Evolutionary conservation across 306 rosid genomes (phyloP).

Genomic region (Quercus berberidifolia): DNA sequence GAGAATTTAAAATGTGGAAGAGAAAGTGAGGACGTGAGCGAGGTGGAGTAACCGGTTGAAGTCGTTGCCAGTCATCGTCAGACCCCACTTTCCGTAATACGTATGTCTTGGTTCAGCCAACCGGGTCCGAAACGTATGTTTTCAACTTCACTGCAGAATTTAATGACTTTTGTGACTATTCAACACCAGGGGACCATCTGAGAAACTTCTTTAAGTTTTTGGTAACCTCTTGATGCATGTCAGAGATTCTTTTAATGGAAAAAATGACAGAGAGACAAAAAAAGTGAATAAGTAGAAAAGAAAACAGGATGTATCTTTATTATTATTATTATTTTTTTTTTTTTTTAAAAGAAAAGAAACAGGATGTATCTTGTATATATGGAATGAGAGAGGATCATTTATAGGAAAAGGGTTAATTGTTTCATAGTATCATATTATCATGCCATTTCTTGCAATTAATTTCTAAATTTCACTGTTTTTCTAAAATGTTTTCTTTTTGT

Average conservation of each 20-base stretch:
- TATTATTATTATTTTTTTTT: no score
- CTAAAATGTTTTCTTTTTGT: no score
- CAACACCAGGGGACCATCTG: not conserved
- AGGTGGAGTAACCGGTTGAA: not conserved
- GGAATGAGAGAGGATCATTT: no score
- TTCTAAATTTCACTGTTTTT: no score
- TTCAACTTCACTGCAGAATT: not conserved
- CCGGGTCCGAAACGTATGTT: not conserved
- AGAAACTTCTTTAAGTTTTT: not conserved
- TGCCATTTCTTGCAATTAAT: no score
- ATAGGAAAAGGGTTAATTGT: no score
- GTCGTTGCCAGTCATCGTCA: slow-evolving; percentile 3
- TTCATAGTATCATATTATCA: no score
- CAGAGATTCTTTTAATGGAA: not conserved
- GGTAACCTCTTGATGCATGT: not conserved
- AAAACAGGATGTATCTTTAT: not conserved
- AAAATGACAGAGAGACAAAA: not conserved
- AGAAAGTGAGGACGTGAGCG: not conserved
- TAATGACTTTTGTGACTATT: not conserved
- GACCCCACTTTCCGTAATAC: not conserved
- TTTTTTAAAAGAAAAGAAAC: no score
- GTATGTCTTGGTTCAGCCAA: slow-evolving; percentile 3
- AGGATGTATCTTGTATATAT: no score
- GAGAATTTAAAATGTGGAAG: not conserved
- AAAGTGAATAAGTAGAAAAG: not conserved